These are phyloP conservation scores for Solioccasus polychromus DNA, from an alignment of 768 basidiomycete species.

Conservation along the genomic window DNA sequence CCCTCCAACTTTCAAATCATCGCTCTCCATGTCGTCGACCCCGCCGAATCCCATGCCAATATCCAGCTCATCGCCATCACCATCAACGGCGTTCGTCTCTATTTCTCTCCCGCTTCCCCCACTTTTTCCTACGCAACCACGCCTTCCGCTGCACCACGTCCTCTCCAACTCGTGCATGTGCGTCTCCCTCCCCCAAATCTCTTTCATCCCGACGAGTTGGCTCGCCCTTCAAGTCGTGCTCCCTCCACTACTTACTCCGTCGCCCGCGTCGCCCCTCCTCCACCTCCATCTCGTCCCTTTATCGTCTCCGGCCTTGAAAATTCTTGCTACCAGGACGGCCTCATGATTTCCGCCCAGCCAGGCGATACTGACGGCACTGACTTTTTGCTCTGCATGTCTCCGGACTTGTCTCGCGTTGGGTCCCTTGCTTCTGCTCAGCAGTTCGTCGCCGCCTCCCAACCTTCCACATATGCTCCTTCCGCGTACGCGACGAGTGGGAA, in stretches of 20 bases:
- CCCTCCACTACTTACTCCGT: constrained; percentile 44
- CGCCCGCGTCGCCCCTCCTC: constrained; percentile 40
- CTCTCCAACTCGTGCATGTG: constrained; percentile 72
- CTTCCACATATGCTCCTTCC: constrained; percentile 37
- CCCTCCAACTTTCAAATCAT: constrained; percentile 70
- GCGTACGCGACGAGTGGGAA: constrained; percentile 39
- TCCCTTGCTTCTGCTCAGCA: constrained; percentile 47
- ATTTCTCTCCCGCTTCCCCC: constrained; percentile 61
- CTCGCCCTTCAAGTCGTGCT: constrained; percentile 46
- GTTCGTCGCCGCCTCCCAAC: constrained; percentile 33
- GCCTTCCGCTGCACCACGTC: constrained; percentile 27
- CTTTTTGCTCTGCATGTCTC: constrained; percentile 70
- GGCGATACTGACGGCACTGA: constrained; percentile 74
- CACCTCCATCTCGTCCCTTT: constrained; percentile 53
- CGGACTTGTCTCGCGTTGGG: constrained; percentile 73
- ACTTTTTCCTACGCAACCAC: constrained; percentile 45
- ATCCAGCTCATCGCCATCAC: constrained; percentile 82
- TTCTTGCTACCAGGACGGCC: constrained; percentile 63
- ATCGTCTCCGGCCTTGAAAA: constrained; percentile 57
- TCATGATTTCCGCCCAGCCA: constrained; percentile 68
- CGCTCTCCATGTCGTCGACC: constrained; percentile 65
- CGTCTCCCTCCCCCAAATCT: constrained; percentile 75
- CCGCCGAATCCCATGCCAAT: constrained; percentile 62
- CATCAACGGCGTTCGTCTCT: constrained; percentile 78
- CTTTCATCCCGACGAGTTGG: constrained; percentile 72